Percentiles rank a stretch among this genome's conserved stretches.
phyloP scores from a whole-genome alignment of 2,329 filamentous ascomycete species.

The Alternaria brassicicola region DNA sequence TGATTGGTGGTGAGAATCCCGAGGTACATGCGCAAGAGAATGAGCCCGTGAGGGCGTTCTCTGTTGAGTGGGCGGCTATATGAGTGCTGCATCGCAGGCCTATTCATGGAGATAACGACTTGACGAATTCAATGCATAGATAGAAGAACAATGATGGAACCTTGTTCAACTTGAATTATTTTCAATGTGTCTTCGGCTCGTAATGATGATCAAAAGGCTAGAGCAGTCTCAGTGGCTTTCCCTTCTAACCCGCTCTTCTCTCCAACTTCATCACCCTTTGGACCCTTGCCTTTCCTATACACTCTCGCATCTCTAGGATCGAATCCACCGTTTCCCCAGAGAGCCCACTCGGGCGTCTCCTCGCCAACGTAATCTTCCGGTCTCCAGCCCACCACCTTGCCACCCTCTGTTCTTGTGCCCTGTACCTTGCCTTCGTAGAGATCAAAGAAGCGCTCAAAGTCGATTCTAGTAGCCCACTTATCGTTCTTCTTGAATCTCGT shows the following conservation, averaged over 20 bases:
- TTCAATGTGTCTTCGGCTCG: not conserved
- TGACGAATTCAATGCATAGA: conserved; percentile 12
- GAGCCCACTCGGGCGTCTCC: conserved; percentile 89
- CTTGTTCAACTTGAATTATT: not conserved
- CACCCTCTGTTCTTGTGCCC: conserved; percentile 53
- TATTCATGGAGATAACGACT: conserved; percentile 4
- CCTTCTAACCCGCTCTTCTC: conserved; percentile 16
- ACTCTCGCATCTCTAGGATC: conserved; percentile 89
- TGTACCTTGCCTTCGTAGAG: conserved; percentile 67
- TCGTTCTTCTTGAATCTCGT: conserved; percentile 77
- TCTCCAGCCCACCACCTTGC: conserved; percentile 64
- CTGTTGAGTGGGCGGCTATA: conserved; percentile 94
- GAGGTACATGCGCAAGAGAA: conserved; percentile 38
- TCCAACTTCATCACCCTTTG: conserved; percentile 32
- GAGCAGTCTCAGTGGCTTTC: not conserved
- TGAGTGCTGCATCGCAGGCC: conserved; percentile 47
- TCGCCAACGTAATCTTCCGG: conserved; percentile 90
- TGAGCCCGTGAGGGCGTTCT: conserved; percentile 70
- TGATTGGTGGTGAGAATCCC: conserved; percentile 72
- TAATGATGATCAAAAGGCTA: conserved; percentile 17
- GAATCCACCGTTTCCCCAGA: conserved; percentile 93
- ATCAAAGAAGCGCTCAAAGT: conserved; percentile 88
- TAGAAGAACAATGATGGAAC: conserved; percentile 5
- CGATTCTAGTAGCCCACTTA: conserved; percentile 89
- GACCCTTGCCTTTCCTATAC: conserved; percentile 78